Conservation (phyloP, 495 filamentous ascomycete species). For the Amphirosellinia nigrospora region DNA sequence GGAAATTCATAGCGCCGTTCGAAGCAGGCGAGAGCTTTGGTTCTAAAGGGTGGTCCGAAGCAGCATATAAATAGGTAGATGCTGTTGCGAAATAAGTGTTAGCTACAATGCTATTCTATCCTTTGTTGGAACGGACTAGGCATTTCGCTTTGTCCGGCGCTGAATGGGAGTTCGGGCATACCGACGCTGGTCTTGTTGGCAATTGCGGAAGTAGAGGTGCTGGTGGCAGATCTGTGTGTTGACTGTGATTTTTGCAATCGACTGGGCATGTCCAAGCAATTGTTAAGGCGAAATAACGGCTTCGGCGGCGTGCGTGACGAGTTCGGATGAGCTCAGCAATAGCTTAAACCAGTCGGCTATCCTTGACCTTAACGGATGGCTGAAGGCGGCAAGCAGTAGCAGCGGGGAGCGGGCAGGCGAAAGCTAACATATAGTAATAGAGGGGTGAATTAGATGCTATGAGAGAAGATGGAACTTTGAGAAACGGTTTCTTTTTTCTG, state of each 20-base stretch:
- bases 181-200: constrained; percentile 1
- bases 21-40: constrained; percentile 42
- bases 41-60: constrained; percentile 29
- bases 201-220: background rate
- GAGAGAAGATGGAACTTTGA: constrained; percentile 19
- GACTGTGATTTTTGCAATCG: constrained; percentile 15
- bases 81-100: constrained; percentile 24
- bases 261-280: constrained; percentile 21
- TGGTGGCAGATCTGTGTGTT: background rate
- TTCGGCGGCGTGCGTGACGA: background rate
- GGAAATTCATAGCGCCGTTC: constrained; percentile 44
- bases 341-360: background rate
- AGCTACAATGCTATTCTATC: constrained; percentile 16
- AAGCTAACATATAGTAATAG: constrained; percentile 17
- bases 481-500: constrained; percentile 14
- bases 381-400: background rate
- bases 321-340: background rate
- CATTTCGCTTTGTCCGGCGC: constrained; percentile 7
- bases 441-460: constrained; percentile 2
- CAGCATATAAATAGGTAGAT: constrained; percentile 26
- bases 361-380: background rate
- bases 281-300: background rate
- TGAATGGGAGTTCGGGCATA: constrained; percentile 11
- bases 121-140: constrained; percentile 9
- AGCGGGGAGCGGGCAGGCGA: background rate